Evolutionary conservation across 805 yeast genomes (phyloP), one percentile per base, ranked within the genome.

Genomic region (Pichia manshurica): DNA sequence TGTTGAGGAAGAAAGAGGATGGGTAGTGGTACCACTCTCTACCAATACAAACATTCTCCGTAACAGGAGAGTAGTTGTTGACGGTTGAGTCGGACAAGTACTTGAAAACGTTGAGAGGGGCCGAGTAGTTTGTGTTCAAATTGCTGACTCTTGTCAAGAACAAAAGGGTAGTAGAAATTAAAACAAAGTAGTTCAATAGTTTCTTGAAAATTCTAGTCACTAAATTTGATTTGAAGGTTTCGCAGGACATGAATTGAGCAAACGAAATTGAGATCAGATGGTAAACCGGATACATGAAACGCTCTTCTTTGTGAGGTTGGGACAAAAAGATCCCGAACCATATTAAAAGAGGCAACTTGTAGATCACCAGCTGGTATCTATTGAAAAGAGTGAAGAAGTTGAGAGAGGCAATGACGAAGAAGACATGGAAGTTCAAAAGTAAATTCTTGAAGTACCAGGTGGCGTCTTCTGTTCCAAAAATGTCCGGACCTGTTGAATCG

Each of bases 1-100:
- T 74, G 3, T 86, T 82, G 21, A 91, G 67, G 60, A 90, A 87
- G 61, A 89, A 86, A 0, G 96, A 89, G 1, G 86, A 81, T 9
- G 98, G 96, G 65, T 71, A 90, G 60, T 91, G 85, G 59, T 87
- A 88, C 97, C 97, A 90, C 67, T 91, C 97, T 49, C 96, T 75
- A 2, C 96, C 97, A n/a, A 85, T 73, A 65, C 98, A 91, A 0
- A 91, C 83, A 54, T 79, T 83, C 33, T 66, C 68, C 13, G 52
- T 42, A 3, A 58, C 56, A 6, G 58, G 48, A 0, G 55, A 51
- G 2, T 55, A 19, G 4, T 42, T 38, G n/a, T 31, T 16, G 31
- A 23, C n/a, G 17, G 52, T 60, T 47, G 2, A 52, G 48, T 23
- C 44, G 74, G 73, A 13, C 75, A 54, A 28, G 67, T 69, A n/a